phyloP scores from a whole-genome alignment of 2,329 filamentous ascomycete species.

The Incumbomyces delicatus region DNA sequence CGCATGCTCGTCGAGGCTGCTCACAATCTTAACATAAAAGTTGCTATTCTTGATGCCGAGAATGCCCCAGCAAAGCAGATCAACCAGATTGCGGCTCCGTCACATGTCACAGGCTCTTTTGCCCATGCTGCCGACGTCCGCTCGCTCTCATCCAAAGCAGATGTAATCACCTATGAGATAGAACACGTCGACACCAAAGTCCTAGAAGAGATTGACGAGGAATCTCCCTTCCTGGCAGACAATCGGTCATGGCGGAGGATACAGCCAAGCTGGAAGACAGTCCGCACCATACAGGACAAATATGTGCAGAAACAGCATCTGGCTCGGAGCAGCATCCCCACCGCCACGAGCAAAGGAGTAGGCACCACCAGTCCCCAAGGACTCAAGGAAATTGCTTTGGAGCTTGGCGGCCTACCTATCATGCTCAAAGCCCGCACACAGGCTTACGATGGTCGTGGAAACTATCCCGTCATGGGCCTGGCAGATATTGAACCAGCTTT shows the following conservation, averaged over 20 bases:
- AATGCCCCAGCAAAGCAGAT: constrained; percentile 71
- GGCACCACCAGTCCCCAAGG: constrained; percentile 39
- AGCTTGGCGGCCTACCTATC: constrained; percentile 55
- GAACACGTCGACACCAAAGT: constrained; percentile 79
- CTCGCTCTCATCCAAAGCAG: constrained; percentile 58
- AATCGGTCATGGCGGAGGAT: constrained; percentile 31
- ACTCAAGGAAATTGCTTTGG: constrained; percentile 43
- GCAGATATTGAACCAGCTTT: constrained; percentile 57
- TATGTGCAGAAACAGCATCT: constrained; percentile 72
- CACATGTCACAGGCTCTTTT: constrained; percentile 72
- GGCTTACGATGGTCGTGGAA: constrained; percentile 70
- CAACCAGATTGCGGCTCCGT: constrained; percentile 47
- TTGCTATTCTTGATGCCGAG: constrained; percentile 68
- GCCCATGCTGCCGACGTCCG: constrained; percentile 68
- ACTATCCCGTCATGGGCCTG: constrained; percentile 53
- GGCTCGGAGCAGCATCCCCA: constrained; percentile 50
- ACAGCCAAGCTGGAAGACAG: constrained; percentile 69
- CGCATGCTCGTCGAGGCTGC: constrained; percentile 93
- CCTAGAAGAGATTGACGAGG: constrained; percentile 63
- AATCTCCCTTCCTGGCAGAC: constrained; percentile 14
- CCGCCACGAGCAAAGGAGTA: constrained; percentile 57
- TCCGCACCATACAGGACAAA: constrained; percentile 80
- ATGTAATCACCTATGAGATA: constrained; percentile 81
- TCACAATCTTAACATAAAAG: constrained; percentile 63
- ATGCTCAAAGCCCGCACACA: constrained; percentile 81